A percentile compares a stretch with the other conserved stretches of the same genome.
phyloP scores from a whole-genome alignment of 176 grass and related monocot species.

The Aegilops sharonensis region DNA sequence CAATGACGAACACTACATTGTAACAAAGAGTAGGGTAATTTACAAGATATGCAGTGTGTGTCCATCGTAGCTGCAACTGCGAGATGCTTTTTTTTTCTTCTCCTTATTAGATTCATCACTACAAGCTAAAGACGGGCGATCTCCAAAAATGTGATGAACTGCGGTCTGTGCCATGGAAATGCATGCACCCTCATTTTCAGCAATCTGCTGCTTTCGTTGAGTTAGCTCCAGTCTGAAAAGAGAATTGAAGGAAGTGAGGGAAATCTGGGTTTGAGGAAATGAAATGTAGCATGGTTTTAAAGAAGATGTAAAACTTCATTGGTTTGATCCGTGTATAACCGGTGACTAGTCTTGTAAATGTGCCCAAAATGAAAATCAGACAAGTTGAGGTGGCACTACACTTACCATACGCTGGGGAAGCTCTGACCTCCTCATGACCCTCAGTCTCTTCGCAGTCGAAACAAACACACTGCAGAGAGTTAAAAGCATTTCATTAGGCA shows the following conservation, averaged over 20 bases:
- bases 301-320: neutral
- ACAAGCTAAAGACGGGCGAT: constrained; percentile 27
- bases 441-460: constrained; percentile 59
- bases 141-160: constrained; percentile 1
- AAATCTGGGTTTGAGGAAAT: neutral
- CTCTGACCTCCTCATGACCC: constrained; percentile 76
- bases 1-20: neutral
- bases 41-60: constrained; percentile 27
- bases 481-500: constrained; percentile 12
- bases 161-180: neutral
- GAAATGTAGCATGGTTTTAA: neutral
- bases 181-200: constrained; percentile 17
- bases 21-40: constrained; percentile 22
- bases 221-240: constrained; percentile 26
- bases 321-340: neutral
- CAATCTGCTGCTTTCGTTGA: neutral
- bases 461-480: constrained; percentile 61
- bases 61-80: neutral
- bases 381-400: neutral
- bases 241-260: neutral
- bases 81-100: neutral
- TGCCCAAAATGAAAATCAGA: neutral
- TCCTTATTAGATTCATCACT: constrained; percentile 31
- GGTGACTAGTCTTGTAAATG: neutral
- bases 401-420: constrained; percentile 45